A percentile compares a stretch with the other conserved stretches of the same genome.
phyloP scores from a whole-genome alignment of 2,329 filamentous ascomycete genomes.

The Pyrenochaeta sp. region DNA sequence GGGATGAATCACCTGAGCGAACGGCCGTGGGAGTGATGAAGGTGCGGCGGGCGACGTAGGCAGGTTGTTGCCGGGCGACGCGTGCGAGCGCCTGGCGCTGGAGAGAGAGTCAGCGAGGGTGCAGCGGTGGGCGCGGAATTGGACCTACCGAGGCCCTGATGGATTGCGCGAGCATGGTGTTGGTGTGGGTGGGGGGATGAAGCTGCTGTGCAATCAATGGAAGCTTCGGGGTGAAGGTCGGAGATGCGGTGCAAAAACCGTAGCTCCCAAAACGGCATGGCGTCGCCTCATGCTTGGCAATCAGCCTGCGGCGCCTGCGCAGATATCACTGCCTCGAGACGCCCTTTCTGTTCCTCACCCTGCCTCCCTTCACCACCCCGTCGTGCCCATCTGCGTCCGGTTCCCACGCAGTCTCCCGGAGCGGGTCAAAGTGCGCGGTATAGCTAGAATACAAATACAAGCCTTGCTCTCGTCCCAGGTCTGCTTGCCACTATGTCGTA shows the following conservation, averaged over 20 bases:
- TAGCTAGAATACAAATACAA: slow-evolving; percentile 21
- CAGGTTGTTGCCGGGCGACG: slow-evolving; percentile 64
- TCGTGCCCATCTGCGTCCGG: slow-evolving; percentile 21
- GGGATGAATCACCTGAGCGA: slow-evolving; percentile 65
- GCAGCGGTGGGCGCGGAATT: slow-evolving; percentile 6
- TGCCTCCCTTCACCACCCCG: slow-evolving; percentile 28
- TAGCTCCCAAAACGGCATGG: slow-evolving; percentile 28
- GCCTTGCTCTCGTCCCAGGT: slow-evolving; percentile 1
- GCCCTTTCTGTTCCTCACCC: slow-evolving; percentile 5
- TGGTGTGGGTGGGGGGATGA: slow-evolving; percentile 34
- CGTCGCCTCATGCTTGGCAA: slow-evolving; percentile 14
- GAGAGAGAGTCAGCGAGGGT: slow-evolving; percentile 36
- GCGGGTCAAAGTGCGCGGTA: slow-evolving; percentile 20
- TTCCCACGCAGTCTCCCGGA: slow-evolving; percentile 15
- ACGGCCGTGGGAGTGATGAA: slow-evolving; percentile 68
- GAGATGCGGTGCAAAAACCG: slow-evolving; percentile 23
- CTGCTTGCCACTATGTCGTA: slow-evolving; percentile 33
- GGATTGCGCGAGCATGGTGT: slow-evolving; percentile 66
- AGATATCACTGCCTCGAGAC: slow-evolving; percentile 1
- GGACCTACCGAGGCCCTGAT: slow-evolving; percentile 66
- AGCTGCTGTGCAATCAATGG: slow-evolving; percentile 44
- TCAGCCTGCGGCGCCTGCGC: slow-evolving; percentile 5
- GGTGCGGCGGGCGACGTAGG: slow-evolving; percentile 65
- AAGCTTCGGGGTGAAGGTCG: slow-evolving; percentile 38
- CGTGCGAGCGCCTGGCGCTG: slow-evolving; percentile 69